Conservation (phyloP, 345 rosid species). For the Cardamine chenopodiifolia region DNA sequence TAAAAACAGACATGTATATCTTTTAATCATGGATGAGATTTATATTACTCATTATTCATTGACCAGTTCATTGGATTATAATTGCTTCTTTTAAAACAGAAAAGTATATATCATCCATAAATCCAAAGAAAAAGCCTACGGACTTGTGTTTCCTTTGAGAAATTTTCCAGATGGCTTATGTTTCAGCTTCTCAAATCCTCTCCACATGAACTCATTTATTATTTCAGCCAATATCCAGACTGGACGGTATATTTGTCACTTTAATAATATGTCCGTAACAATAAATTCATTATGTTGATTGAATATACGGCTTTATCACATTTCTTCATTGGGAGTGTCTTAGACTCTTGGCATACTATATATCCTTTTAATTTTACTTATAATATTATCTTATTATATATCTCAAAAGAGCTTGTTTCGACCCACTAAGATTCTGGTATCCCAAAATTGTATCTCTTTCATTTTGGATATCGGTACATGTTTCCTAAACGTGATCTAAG, state of each 20-base stretch:
- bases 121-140: not conserved
- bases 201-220: not conserved
- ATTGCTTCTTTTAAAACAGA: not conserved
- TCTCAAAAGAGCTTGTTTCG: too few relatives aligned
- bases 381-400: too few relatives aligned
- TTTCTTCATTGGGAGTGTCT: too few relatives aligned
- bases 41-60: not conserved
- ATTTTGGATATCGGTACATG: too few relatives aligned
- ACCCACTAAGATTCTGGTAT: too few relatives aligned
- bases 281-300: not conserved
- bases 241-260: not conserved
- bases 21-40: not conserved
- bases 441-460: too few relatives aligned
- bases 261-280: not conserved
- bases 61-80: not conserved
- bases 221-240: too few relatives aligned
- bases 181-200: not conserved
- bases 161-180: not conserved
- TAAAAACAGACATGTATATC: not conserved
- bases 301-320: too few relatives aligned
- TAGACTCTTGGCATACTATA: too few relatives aligned
- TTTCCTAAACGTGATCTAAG: too few relatives aligned
- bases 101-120: not conserved
- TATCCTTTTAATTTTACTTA: too few relatives aligned
- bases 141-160: too few relatives aligned